phyloP scores from a whole-genome alignment of 768 basidiomycete genomes.

The Glaciozyma antarctica region DNA sequence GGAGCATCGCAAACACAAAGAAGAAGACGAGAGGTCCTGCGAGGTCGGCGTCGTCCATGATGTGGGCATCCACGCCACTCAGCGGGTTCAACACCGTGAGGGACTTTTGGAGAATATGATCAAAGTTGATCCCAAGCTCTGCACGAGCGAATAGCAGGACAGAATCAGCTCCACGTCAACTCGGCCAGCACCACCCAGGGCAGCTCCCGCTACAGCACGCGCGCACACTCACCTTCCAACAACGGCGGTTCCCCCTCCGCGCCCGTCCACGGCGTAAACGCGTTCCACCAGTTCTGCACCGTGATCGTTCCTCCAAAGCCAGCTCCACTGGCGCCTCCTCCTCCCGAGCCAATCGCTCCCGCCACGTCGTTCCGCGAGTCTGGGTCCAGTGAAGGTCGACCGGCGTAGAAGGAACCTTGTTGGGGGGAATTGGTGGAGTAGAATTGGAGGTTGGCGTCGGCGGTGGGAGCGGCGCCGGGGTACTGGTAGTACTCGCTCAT shows the following conservation, averaged over 20 bases:
- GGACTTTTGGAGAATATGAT: constrained; percentile 87
- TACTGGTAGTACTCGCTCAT: constrained; percentile 2
- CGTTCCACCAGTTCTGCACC: constrained; percentile 31
- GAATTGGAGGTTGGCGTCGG: constrained; percentile 30
- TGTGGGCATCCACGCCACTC: constrained; percentile 46
- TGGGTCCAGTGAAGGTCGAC: constrained; percentile 13
- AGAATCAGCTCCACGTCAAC: neutral
- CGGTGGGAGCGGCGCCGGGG: neutral
- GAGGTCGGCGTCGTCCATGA: constrained; percentile 99
- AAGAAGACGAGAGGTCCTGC: constrained; percentile 92
- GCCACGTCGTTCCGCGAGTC: constrained; percentile 8
- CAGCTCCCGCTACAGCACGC: neutral
- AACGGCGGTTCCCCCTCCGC: constrained; percentile 80
- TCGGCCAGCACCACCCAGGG: neutral
- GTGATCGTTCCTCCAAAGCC: constrained; percentile 18
- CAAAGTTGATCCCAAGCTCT: constrained; percentile 98
- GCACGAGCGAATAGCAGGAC: neutral
- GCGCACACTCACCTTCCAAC: constrained; percentile 62
- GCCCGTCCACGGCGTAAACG: constrained; percentile 44
- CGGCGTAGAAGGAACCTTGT: constrained; percentile 21
- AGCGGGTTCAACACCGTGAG: constrained; percentile 92
- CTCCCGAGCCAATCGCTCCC: constrained; percentile 19
- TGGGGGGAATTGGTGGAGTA: constrained; percentile 17
- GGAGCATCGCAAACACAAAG: constrained; percentile 84
- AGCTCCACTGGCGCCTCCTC: neutral